Conservation (phyloP, 257 asterid species). For the Capsicum pubescens region DNA sequence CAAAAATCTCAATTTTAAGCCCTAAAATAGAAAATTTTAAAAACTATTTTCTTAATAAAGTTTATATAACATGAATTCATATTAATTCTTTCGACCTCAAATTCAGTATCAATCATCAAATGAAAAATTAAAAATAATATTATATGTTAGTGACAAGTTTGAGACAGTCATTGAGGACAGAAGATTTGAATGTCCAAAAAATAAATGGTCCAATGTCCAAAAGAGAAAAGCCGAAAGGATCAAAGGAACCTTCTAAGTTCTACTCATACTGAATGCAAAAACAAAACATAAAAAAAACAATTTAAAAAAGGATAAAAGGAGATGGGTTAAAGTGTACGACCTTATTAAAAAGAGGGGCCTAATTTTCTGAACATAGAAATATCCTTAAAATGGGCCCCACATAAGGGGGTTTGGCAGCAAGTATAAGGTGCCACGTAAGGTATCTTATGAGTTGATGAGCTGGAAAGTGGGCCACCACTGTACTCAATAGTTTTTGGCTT, state of each 20-base stretch:
- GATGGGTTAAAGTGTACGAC: constrained; percentile 9
- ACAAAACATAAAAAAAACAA: too few species aligned
- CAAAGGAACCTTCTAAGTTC: too few species aligned
- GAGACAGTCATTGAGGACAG: background rate
- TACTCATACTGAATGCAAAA: too few species aligned
- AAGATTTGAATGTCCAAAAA: background rate
- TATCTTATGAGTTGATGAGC: constrained; percentile 5
- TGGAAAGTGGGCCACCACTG: constrained; percentile 19
- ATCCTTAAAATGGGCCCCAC: constrained; percentile 13
- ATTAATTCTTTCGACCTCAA: background rate
- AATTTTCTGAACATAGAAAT: background rate
- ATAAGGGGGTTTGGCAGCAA: background rate
- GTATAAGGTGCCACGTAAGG: constrained; percentile 15
- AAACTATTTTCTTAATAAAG: rapidly evolving
- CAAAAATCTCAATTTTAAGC: background rate
- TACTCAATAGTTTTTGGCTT: background rate
- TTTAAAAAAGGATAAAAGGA: background rate
- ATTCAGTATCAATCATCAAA: rapidly evolving
- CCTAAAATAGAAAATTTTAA: background rate
- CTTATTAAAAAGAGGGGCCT: background rate
- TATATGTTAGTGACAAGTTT: background rate
- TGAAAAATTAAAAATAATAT: background rate
- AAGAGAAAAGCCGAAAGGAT: too few species aligned
- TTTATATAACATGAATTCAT: background rate
- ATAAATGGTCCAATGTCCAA: background rate